A percentile compares a stretch with the other conserved stretches of the same genome.
These are phyloP conservation scores for Coemansia javaensis DNA, from an alignment of 192 early-diverging fungal species.

Conservation along the genomic window DNA sequence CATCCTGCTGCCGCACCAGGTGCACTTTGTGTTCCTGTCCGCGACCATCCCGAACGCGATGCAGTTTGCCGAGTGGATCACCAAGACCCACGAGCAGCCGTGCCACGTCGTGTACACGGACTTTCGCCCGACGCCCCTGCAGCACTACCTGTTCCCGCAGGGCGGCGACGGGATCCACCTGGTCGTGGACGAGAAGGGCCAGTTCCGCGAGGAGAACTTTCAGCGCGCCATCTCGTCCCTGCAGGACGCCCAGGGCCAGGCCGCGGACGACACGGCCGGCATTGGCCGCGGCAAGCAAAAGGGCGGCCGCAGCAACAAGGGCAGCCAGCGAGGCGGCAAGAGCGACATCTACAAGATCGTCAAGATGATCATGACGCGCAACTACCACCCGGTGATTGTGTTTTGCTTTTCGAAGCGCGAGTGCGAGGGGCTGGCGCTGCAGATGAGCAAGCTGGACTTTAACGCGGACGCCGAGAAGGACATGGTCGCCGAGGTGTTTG, in stretches of 20 bases:
- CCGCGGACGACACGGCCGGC: constrained; percentile 49
- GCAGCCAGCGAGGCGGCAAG: constrained; percentile 54
- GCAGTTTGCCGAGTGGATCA: constrained; percentile 99
- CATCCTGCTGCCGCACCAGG: constrained; percentile 88
- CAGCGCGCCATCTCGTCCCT: constrained; percentile 78
- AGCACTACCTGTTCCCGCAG: constrained; percentile 93
- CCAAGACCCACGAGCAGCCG: constrained; percentile 90
- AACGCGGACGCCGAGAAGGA: constrained; percentile 79
- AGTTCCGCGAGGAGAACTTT: constrained; percentile 94
- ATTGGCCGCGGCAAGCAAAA: constrained; percentile 51
- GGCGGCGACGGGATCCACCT: constrained; percentile 91
- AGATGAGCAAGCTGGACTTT: constrained; percentile 90
- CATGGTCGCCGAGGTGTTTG: constrained; percentile 79
- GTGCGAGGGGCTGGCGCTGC: constrained; percentile 86
- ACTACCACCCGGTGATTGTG: constrained; percentile 98
- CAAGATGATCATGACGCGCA: constrained; percentile 90
- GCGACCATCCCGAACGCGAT: constrained; percentile 98
- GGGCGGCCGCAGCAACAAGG: constrained; percentile 53
- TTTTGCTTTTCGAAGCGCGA: constrained; percentile 94
- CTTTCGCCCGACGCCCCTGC: constrained; percentile 92
- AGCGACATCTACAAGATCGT: constrained; percentile 92
- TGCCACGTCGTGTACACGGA: constrained; percentile 98
- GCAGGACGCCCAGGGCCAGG: constrained; percentile 59
- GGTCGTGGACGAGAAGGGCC: constrained; percentile 93
- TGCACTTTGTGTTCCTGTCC: constrained; percentile 91